Evolutionary conservation across 73 alveolate species (phyloP).

Genomic region (Uronychia binucleata): DNA sequence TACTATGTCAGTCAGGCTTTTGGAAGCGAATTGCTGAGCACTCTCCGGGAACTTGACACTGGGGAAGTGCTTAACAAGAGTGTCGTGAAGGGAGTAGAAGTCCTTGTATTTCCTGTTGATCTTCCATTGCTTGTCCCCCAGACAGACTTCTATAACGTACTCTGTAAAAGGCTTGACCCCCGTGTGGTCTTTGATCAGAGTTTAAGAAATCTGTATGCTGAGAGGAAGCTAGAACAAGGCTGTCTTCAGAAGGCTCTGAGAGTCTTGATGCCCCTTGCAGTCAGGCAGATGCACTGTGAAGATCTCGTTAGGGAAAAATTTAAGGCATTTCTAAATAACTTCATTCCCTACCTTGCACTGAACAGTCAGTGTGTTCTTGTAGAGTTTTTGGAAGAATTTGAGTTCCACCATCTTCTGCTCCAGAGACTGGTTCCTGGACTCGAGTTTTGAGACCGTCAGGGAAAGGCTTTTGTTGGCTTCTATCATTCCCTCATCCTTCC

Average conservation of each 20-base stretch:
- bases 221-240: conserved; percentile 19
- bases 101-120: conserved; percentile 71
- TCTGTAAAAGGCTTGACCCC: conserved; percentile 78
- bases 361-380: conserved; percentile 42
- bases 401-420: not conserved
- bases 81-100: conserved; percentile 71
- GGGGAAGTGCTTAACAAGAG: conserved; percentile 46
- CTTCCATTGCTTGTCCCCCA: conserved; percentile 72
- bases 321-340: not conserved
- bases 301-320: conserved; percentile 32
- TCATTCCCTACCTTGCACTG: conserved; percentile 52
- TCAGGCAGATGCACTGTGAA: conserved; percentile 38
- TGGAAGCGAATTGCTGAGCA: conserved; percentile 12
- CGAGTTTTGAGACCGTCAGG: conserved; percentile 20
- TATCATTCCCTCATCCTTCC: conserved; percentile 17
- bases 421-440: conserved; percentile 23
- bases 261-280: conserved; percentile 29
- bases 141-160: conserved; percentile 69
- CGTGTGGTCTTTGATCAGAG: conserved; percentile 50
- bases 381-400: conserved; percentile 27
- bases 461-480: conserved; percentile 20
- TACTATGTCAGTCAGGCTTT: conserved; percentile 29
- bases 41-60: conserved; percentile 45
- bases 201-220: conserved; percentile 24
- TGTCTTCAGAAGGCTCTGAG: not conserved